phyloP scores from a whole-genome alignment of 768 basidiomycete species.

The Kwoniella pini region DNA sequence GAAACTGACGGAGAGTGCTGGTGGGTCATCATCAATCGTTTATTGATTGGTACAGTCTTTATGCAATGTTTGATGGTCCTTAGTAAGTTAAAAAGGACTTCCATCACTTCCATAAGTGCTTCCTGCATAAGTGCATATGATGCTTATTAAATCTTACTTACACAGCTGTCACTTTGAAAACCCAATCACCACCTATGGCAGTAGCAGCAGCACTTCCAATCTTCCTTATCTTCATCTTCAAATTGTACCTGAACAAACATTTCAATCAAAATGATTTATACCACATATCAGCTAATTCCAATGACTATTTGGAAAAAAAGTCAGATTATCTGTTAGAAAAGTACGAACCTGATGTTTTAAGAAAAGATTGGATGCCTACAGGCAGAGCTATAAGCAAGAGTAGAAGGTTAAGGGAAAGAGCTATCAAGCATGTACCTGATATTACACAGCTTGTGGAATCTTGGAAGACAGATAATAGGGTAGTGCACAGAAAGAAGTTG shows the following conservation, averaged over 20 bases:
- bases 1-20: conserved; percentile 81
- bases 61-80: conserved; percentile 66
- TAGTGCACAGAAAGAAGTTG: too few relatives aligned
- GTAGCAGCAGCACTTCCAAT: conserved; percentile 22
- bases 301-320: not conserved
- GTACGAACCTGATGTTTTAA: conserved; percentile 26
- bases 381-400: too few relatives aligned
- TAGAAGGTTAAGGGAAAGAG: too few relatives aligned
- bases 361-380: conserved; percentile 20
- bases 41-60: conserved; percentile 72
- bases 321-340: not conserved
- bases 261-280: conserved; percentile 4
- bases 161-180: conserved; percentile 38
- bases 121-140: not conserved
- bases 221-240: conserved; percentile 18
- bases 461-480: too few relatives aligned
- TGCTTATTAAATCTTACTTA: not conserved
- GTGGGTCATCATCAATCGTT: conserved; percentile 84
- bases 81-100: conserved; percentile 42
- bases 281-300: too few relatives aligned
- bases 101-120: not conserved
- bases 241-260: conserved; percentile 11
- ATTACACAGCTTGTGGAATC: too few relatives aligned
- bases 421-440: too few relatives aligned
- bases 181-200: conserved; percentile 29